Base-by-base conservation (phyloP, 441 rosid species). In the Capsella rubella region DNA sequence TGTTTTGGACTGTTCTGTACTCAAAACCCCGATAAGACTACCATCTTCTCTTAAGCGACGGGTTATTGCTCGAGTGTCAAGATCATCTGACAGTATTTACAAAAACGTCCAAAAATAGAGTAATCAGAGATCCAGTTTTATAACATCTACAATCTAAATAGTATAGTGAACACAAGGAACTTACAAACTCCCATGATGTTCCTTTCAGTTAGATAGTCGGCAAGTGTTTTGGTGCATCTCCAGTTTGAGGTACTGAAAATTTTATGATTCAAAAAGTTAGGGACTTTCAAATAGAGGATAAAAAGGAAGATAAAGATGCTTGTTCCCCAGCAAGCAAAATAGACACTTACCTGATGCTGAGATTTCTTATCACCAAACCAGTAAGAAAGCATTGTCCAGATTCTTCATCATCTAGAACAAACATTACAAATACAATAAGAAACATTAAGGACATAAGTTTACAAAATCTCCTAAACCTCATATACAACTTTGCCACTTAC, bases 51-150 rank as follows among this genome's bases (percentile, higher is more conserved):
- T 88, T 78, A 92, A 81, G 62, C 97, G 86, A 45, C 93, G 87
- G 51, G 97, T 95, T 71, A 95, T 95, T 68, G 99, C 97, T 65
- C 97, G 89, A 1, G 98, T 95, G 75, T 95, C 98, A 65, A 90
- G 92, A 82, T 95, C 97, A 86, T 84, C 98, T 95, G 79, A 68
- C 11, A 49, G 52, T 61, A 40, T 2, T 67, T 27, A 42, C 72
- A 63, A 8, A 49, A 54, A 21, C 14, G 37, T 4, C 34, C 50
- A 54, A 42, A 67, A 25, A 65, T 40, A 45, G 57, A 35, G 21
- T 50, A 18, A 32, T 51, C 73, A 45, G 58, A 14, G 2, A 79
- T 63, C 46, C 18, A 62, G 64, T 28, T 57, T 10, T 31, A 43
- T 56, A 59, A 45, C 45, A 12, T 43, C 51, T 27, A 37, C 28